Conservation (phyloP, 805 yeast species). For the Groenewaldozyma tartarivorans region DNA sequence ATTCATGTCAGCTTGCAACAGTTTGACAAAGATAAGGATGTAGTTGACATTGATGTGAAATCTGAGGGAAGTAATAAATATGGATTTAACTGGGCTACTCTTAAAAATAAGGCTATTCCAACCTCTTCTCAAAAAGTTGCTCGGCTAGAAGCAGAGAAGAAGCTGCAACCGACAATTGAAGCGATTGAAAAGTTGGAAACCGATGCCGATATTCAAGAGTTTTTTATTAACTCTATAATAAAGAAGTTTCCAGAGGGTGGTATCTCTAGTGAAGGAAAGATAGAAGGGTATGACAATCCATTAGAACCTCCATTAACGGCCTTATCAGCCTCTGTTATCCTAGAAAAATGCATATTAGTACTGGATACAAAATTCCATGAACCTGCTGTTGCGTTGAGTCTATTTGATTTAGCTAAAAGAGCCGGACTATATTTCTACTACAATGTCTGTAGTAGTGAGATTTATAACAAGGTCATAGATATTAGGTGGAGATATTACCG, state of each 20-base stretch:
- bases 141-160: background rate
- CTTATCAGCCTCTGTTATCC: constrained; percentile 12
- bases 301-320: constrained; percentile 9
- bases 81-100: background rate
- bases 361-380: constrained; percentile 20
- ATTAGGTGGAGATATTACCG: constrained; percentile 32
- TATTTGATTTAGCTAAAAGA: constrained; percentile 29
- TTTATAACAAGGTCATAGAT: constrained; percentile 30
- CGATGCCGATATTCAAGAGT: constrained; percentile 20
- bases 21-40: background rate
- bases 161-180: constrained; percentile 13
- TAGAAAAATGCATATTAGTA: constrained; percentile 13
- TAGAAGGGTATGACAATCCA: background rate
- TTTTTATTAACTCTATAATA: constrained; percentile 14
- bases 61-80: background rate
- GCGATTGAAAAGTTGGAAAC: constrained; percentile 18
- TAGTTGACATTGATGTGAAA: background rate
- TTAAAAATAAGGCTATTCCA: too few species aligned
- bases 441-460: constrained; percentile 31
- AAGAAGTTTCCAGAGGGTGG: constrained; percentile 6
- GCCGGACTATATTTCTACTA: constrained; percentile 29
- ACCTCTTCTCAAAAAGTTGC: background rate
- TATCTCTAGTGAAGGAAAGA: background rate
- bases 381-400: constrained; percentile 27
- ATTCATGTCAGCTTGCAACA: background rate